Conservation (phyloP, 768 basidiomycete genomes). For the Trametes gibbosa region DNA sequence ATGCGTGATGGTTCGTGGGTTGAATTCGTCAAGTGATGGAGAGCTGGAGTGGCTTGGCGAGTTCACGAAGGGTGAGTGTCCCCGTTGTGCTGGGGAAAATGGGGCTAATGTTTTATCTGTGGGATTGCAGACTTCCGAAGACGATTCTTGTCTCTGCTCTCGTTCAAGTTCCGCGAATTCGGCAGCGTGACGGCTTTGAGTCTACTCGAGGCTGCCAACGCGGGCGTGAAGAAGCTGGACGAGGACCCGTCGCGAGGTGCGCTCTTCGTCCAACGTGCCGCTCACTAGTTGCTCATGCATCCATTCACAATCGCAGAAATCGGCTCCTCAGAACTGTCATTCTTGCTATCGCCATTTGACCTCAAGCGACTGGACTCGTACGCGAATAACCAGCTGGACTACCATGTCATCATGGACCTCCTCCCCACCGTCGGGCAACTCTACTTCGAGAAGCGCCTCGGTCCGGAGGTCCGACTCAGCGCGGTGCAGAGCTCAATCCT, state of each 20-base stretch:
- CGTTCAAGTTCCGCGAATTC: slow-evolving; percentile 95
- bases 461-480: slow-evolving; percentile 65
- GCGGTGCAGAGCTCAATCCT: slow-evolving; percentile 92
- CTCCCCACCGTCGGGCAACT: slow-evolving; percentile 78
- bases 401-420: slow-evolving; percentile 92
- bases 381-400: slow-evolving; percentile 93
- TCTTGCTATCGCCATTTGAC: slow-evolving; percentile 85
- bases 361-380: slow-evolving; percentile 95
- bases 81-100: background rate
- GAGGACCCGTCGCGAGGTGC: slow-evolving; percentile 39
- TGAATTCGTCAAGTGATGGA: slow-evolving; percentile 61
- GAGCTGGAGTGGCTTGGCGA: slow-evolving; percentile 84
- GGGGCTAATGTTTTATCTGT: background rate
- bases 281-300: background rate
- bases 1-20: slow-evolving; percentile 89
- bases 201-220: slow-evolving; percentile 80
- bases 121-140: slow-evolving; percentile 77
- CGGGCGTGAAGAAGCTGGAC: slow-evolving; percentile 50
- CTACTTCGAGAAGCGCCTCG: slow-evolving; percentile 77
- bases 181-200: slow-evolving; percentile 84
- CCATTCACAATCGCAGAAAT: slow-evolving; percentile 40
- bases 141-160: slow-evolving; percentile 85
- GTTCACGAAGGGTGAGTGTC: slow-evolving; percentile 72
- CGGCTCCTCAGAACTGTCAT: slow-evolving; percentile 49
- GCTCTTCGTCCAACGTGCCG: background rate